phyloP scores from a whole-genome alignment of 2,329 filamentous ascomycete genomes.

The Tympanopsis confertula region DNA sequence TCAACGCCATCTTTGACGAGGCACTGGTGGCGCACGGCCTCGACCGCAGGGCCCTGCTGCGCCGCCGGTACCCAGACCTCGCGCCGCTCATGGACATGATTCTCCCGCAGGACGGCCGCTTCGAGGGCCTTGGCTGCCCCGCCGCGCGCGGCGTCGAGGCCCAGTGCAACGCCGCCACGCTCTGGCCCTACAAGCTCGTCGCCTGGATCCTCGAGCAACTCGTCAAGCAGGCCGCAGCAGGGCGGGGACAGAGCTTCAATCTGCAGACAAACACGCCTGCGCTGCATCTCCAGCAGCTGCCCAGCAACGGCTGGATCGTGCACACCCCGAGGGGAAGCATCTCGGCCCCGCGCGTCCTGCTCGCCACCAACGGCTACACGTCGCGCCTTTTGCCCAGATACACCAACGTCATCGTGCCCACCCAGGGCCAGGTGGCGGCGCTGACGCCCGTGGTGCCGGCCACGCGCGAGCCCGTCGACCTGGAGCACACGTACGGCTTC shows the following conservation, averaged over 20 bases:
- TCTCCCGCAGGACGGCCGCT: conserved; percentile 14
- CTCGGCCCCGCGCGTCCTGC: conserved; percentile 49
- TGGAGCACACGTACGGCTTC: conserved; percentile 55
- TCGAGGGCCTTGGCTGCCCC: conserved; percentile 37
- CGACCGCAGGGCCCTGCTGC: conserved; percentile 35
- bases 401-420: conserved; percentile 62
- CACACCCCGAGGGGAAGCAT: conserved; percentile 61
- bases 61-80: conserved; percentile 41
- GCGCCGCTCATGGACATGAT: conserved; percentile 24
- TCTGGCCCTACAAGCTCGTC: conserved; percentile 81
- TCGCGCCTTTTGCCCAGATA: conserved; percentile 62
- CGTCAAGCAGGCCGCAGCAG: conserved; percentile 11
- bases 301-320: conserved; percentile 38
- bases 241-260: conserved; percentile 40
- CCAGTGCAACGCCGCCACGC: conserved; percentile 51
- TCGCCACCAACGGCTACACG: conserved; percentile 78
- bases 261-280: conserved; percentile 66
- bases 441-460: conserved; percentile 40
- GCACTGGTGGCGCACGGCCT: conserved; percentile 40
- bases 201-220: conserved; percentile 56
- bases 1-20: conserved; percentile 49
- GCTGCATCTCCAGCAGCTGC: conserved; percentile 26
- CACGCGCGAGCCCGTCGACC: conserved; percentile 15
- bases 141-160: conserved; percentile 51
- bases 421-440: conserved; percentile 62